A percentile compares a stretch with the other conserved stretches of the same genome.
These are phyloP conservation scores for Plectosphaerella sp. DNA, from an alignment of 2,329 filamentous ascomycete species.

Conservation along the genomic window DNA sequence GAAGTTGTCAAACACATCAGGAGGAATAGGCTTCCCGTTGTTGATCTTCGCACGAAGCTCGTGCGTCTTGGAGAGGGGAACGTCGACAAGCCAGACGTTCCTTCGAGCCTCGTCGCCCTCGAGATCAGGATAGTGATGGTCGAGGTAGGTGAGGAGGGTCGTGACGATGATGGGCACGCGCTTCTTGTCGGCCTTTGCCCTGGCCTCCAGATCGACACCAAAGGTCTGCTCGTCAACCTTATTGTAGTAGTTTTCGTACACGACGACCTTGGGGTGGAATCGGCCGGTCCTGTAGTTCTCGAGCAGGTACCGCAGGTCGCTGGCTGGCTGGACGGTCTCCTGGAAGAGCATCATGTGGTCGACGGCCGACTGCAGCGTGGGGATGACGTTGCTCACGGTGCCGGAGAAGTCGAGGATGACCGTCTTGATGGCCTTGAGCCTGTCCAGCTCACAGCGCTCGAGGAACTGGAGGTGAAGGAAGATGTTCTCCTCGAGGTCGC, in stretches of 20 bases:
- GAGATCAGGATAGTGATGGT: conserved; percentile 94
- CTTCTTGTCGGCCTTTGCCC: conserved; percentile 90
- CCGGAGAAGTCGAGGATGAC: conserved; percentile 97
- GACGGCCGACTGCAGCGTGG: conserved; percentile 88
- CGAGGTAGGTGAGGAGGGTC: conserved; percentile 87
- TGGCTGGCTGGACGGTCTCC: conserved; percentile 91
- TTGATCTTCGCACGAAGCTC: conserved; percentile 80
- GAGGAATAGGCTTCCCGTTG: conserved; percentile 73
- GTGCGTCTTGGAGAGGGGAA: conserved; percentile 80
- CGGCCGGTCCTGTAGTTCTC: conserved; percentile 96
- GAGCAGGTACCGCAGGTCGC: conserved; percentile 86
- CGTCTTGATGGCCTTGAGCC: conserved; percentile 96
- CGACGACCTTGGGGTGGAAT: conserved; percentile 83
- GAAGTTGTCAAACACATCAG: conserved; percentile 77
- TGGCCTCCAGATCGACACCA: conserved; percentile 93
- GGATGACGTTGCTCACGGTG: conserved; percentile 95
- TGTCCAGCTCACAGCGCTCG: conserved; percentile 93
- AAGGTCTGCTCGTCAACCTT: conserved; percentile 97
- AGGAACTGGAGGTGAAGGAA: conserved; percentile 90
- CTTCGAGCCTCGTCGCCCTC: conserved; percentile 92
- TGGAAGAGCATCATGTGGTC: conserved; percentile 99
- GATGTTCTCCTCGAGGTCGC: conserved; percentile 93
- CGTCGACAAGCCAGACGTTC: conserved; percentile 91
- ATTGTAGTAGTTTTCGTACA: conserved; percentile 99
- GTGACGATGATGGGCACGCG: conserved; percentile 91